Evolutionary conservation across 2,329 filamentous ascomycete genomes (phyloP), one percentile per base, ranked within the genome.

Genomic region (Trichoderma brevicompactum): DNA sequence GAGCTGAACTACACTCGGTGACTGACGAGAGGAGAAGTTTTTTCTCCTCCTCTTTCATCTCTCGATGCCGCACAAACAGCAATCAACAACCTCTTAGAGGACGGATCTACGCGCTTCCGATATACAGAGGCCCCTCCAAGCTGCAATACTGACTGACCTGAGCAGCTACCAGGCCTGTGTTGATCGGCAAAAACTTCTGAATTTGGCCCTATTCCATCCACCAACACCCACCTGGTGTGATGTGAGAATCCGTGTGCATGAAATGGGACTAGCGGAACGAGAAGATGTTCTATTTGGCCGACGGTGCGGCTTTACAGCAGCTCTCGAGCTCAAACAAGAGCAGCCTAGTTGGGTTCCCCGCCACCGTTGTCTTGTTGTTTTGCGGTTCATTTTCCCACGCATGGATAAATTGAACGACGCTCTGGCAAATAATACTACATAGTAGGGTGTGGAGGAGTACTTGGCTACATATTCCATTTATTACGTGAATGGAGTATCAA

Each of bases 111-210:
- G 56, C 15, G 46, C 56, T 50, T 44, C 32, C 36, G 13, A 19
- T n/a, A 8, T 28, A 19, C 3, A 17, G 28, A 8, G 36, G 10
- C 23, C 48, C 48, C 32, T 23, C 34, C 44, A 48, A 38, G 38
- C 38, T 28, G 40, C 15, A n/a, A 17, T 10, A 38, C 36, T 38
- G 36, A 38, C 36, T 38, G 36, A 12, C 23, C 13, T 8, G 38
- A 13, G 15, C 23, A 38, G 13, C 9, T 34, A 44, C 40, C 15
- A 56, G 32, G 38, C 34, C 19, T 60, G 17, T n/a, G 23, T 49
- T 6, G 44, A 40, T 50, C 56, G 44, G 56, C 15, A 60, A 60
- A 41, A 41, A 12, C 36, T 60, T 60, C 56, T 50, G 9, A 13
- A 40, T 50, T 13, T 28, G 44, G 6, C 44, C 2, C 4, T 41